A percentile compares a stretch with the other conserved stretches of the same genome.
phyloP scores from a whole-genome alignment of 495 filamentous ascomycete species.

The Pyronema domesticum region DNA sequence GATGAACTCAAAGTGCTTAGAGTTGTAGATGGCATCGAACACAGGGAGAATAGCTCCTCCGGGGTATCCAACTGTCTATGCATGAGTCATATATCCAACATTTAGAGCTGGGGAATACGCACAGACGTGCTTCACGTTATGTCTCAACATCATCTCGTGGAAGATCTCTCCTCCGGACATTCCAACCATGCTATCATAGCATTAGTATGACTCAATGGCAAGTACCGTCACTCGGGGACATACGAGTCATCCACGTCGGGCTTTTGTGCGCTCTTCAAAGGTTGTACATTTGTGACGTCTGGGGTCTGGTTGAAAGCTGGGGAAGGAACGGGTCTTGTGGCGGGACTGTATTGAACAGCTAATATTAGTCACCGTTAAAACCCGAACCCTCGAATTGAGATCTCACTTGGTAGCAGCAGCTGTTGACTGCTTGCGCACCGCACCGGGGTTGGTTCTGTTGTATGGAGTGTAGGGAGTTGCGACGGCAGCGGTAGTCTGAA shows the following conservation, averaged over 20 bases:
- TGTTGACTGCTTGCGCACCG: conserved; percentile 19
- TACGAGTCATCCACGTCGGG: conserved; percentile 62
- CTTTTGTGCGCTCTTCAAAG: conserved; percentile 41
- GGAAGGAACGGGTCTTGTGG: conserved; percentile 41
- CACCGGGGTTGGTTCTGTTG: conserved; percentile 8
- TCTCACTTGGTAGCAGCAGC: conserved; percentile 5
- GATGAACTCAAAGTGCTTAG: conserved; percentile 61
- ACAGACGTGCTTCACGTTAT: conserved; percentile 83
- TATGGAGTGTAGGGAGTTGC: conserved; percentile 18
- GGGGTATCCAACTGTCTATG: conserved; percentile 44
- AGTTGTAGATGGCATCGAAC: conserved; percentile 70
- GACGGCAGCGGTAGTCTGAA: conserved; percentile 13
- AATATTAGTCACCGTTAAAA: conserved; percentile 11
- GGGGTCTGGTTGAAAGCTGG: conserved; percentile 51
- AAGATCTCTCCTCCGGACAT: conserved; percentile 93
- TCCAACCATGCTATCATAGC: conserved; percentile 57
- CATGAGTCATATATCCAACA: conserved; percentile 8
- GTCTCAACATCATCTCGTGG: conserved; percentile 96
- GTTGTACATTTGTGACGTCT: conserved; percentile 44
- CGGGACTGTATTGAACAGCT: conserved; percentile 16
- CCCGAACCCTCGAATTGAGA: not conserved
- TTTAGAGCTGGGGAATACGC: conserved; percentile 28
- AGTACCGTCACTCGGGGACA: conserved; percentile 19
- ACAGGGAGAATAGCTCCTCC: conserved; percentile 71
- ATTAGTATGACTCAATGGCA: conserved; percentile 11